These are phyloP conservation scores for Hanseniaspora mollemarum DNA, from an alignment of 805 yeast species.

Conservation along the genomic window DNA sequence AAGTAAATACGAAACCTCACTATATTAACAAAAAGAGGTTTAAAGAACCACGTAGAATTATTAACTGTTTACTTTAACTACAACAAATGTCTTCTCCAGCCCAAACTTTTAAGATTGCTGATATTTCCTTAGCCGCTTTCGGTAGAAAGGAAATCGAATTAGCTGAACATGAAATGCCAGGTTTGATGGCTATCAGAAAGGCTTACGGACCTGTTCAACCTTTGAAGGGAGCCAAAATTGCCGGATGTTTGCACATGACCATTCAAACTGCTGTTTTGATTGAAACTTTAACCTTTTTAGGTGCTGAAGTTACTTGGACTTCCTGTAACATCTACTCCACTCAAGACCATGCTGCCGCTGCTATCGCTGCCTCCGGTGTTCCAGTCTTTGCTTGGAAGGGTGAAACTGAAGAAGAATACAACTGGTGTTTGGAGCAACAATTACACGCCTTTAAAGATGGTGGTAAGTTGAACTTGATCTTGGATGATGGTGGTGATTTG, in stretches of 20 bases:
- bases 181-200: slow-evolving; percentile 93
- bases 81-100: slow-evolving; percentile 46
- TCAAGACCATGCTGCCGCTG: slow-evolving; percentile 99
- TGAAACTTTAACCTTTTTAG: slow-evolving; percentile 91
- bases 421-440: slow-evolving; percentile 99
- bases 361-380: slow-evolving; percentile 97
- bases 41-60: slow-evolving; percentile 1
- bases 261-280: slow-evolving; percentile 97
- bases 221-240: slow-evolving; percentile 94
- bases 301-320: slow-evolving; percentile 99
- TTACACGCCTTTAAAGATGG: slow-evolving; percentile 94
- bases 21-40: not conserved
- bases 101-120: slow-evolving; percentile 86
- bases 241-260: slow-evolving; percentile 99
- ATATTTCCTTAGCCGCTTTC: slow-evolving; percentile 95
- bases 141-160: slow-evolving; percentile 99
- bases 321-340: slow-evolving; percentile 99
- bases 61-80: not conserved
- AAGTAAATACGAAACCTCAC: no score
- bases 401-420: slow-evolving; percentile 98
- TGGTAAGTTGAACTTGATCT: slow-evolving; percentile 87
- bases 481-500: slow-evolving; percentile 99
- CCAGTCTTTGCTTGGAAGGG: slow-evolving; percentile 99
- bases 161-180: slow-evolving; percentile 99
- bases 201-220: slow-evolving; percentile 88